Conservation (phyloP, 805 yeast species). For the Lachancea meyersii region DNA sequence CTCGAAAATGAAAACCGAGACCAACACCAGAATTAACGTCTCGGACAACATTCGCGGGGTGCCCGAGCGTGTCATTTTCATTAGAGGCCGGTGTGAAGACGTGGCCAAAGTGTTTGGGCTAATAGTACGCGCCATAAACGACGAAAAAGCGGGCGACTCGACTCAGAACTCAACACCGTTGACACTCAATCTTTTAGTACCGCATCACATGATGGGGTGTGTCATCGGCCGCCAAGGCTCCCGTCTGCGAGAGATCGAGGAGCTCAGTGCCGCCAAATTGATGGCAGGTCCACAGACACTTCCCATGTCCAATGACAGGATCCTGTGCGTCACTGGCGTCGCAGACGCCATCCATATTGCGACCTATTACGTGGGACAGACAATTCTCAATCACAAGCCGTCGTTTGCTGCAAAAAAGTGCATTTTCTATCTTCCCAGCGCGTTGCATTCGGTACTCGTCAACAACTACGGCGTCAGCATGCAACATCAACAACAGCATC, state of each 20-base stretch:
- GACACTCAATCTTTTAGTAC: slow-evolving; percentile 57
- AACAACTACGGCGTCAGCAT: slow-evolving; percentile 15
- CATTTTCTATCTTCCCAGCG: slow-evolving; percentile 30
- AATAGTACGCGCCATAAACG: slow-evolving; percentile 52
- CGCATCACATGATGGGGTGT: slow-evolving; percentile 74
- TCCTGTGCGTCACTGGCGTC: slow-evolving; percentile 65
- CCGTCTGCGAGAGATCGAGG: slow-evolving; percentile 74
- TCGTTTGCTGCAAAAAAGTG: slow-evolving; percentile 42
- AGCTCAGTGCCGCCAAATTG: slow-evolving; percentile 68
- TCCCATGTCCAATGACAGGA: slow-evolving; percentile 72
- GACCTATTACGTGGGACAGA: slow-evolving; percentile 63
- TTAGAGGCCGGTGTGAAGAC: slow-evolving; percentile 67
- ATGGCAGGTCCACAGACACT: slow-evolving; percentile 66
- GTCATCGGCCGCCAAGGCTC: slow-evolving; percentile 74
- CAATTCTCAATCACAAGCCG: slow-evolving; percentile 50
- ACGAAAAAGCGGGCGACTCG: slow-evolving; percentile 46
- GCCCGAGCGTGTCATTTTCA: slow-evolving; percentile 68
- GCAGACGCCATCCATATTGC: slow-evolving; percentile 88
- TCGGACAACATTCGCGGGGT: slow-evolving; percentile 66
- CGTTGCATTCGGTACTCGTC: slow-evolving; percentile 23
- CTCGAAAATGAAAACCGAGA: slow-evolving; percentile 52
- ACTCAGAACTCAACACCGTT: slow-evolving; percentile 53
- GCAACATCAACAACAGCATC: slow-evolving; percentile 26
- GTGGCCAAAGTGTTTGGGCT: slow-evolving; percentile 80
- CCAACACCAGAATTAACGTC: slow-evolving; percentile 61